Evolutionary conservation across 495 filamentous ascomycete species (phyloP), one percentile per base, ranked within the genome.

Genomic region (Penicillium subrubescens): DNA sequence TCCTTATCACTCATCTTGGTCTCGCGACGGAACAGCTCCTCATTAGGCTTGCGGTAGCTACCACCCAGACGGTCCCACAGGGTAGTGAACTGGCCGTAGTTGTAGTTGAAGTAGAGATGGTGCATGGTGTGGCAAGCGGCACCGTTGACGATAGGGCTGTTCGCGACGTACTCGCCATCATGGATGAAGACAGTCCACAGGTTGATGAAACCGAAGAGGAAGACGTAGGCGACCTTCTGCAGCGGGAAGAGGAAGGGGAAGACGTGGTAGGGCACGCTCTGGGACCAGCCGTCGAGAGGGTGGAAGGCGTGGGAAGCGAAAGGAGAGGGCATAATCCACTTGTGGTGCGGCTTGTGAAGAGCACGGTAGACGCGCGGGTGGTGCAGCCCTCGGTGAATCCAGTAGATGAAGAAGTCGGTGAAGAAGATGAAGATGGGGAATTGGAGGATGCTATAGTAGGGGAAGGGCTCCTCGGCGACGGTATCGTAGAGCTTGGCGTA

Each of bases 321-420:
- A 12, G 94, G 94, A 8, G 93, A 97, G 6, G 95, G 95, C 92
- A 97, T 96, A 79, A 98, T 97, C 95, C 94, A 97, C 81, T 97
- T 97, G 88, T 98, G 94, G 82, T 98, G 95, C 57, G 92, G 89
- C 84, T 98, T 98, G 85, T 98, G 94, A 23, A 98, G 85, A 53
- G 79, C 81, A 82, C 92, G 94, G 87, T 97, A 98, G 55, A 97
- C 75, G 54, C 77, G 67, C 7, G 92, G 91, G 75, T 93, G 89
- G 79, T 98, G 94, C 65, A 97, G 82, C 52, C 87, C 90, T 56
- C 95, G 90, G 80, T 97, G 94, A 71, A 97, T 97, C 84, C 89
- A 92, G 84, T 98, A 97, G 83, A 98, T 95, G 79, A 83, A 87
- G 77, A 88, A 89, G 80, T 98, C 94, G 80, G 94, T 98, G 78